Conservation (phyloP, 768 basidiomycete genomes). For the Pilatotrama ljubarskyi region DNA sequence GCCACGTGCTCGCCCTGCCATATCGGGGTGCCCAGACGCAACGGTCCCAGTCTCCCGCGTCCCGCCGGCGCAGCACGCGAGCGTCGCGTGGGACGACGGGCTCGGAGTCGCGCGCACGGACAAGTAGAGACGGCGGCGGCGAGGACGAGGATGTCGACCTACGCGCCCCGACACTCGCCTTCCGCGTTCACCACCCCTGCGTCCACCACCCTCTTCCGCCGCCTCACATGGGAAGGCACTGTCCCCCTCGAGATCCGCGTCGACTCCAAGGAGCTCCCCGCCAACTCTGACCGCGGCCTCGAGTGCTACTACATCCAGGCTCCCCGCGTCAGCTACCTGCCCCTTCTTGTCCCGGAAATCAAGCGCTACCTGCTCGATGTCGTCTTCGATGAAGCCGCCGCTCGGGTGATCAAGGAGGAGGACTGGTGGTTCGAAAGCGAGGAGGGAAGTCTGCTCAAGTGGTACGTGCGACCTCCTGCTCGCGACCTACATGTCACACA, state of each 20-base stretch:
- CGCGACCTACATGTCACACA: neutral
- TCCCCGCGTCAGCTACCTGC: constrained; percentile 90
- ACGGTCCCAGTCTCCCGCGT: neutral
- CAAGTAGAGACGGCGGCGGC: neutral
- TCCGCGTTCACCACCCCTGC: constrained; percentile 53
- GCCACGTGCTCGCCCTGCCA: neutral
- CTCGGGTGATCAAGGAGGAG: constrained; percentile 75
- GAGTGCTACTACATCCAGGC: constrained; percentile 92
- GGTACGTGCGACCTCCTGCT: constrained; percentile 50
- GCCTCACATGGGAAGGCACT: constrained; percentile 89
- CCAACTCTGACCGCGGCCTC: constrained; percentile 84
- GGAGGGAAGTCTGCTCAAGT: constrained; percentile 79
- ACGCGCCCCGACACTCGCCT: constrained; percentile 37
- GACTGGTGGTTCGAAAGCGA: constrained; percentile 99
- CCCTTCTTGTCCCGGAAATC: constrained; percentile 87
- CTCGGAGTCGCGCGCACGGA: constrained; percentile 2
- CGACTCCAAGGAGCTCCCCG: constrained; percentile 85
- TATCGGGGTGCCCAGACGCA: neutral
- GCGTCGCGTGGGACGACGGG: constrained; percentile 8
- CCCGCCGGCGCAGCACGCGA: neutral
- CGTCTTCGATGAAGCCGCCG: constrained; percentile 85
- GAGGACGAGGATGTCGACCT: constrained; percentile 32
- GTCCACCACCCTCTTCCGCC: constrained; percentile 81
- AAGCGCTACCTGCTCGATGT: constrained; percentile 88
- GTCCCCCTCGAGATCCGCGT: constrained; percentile 89